phyloP scores from a whole-genome alignment of 2,329 filamentous ascomycete genomes.

The Cladosporium oxysporum region DNA sequence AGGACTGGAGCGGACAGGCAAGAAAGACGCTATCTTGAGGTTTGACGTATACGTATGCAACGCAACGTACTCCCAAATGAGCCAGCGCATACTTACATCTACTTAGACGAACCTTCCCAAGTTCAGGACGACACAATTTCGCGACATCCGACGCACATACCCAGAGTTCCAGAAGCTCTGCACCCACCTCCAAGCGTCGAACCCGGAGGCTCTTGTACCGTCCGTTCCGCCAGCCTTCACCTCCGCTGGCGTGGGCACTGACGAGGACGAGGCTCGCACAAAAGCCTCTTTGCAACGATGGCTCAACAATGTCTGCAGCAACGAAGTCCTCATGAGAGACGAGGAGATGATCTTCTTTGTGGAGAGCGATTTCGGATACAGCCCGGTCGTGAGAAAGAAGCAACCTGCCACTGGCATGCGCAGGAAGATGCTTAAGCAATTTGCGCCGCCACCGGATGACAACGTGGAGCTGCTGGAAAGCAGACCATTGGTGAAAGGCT shows the following conservation, averaged over 20 bases:
- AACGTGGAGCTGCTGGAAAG: constrained; percentile 91
- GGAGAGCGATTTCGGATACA: constrained; percentile 99
- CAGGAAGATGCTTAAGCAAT: constrained; percentile 95
- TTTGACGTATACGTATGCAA: constrained; percentile 91
- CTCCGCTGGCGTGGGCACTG: constrained; percentile 89
- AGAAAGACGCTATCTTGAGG: constrained; percentile 90
- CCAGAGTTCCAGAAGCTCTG: constrained; percentile 96
- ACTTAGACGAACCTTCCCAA: constrained; percentile 95
- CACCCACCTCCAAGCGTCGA: constrained; percentile 94
- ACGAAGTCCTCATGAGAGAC: constrained; percentile 89
- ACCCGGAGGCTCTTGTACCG: constrained; percentile 91
- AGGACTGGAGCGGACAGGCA: constrained; percentile 84
- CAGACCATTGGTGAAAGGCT: constrained; percentile 87
- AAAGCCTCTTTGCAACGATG: constrained; percentile 90
- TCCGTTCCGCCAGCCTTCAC: constrained; percentile 94
- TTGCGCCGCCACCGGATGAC: constrained; percentile 94
- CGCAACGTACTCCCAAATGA: constrained; percentile 3
- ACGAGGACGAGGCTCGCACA: constrained; percentile 88
- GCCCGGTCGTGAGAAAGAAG: constrained; percentile 90
- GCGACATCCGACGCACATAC: constrained; percentile 92
- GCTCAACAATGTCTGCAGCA: constrained; percentile 90
- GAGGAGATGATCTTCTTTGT: constrained; percentile 98
- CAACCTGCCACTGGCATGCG: constrained; percentile 95
- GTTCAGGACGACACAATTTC: constrained; percentile 96
- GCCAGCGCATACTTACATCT: constrained; percentile 23